These are phyloP conservation scores for Hericium coralloides DNA, from an alignment of 768 basidiomycete genomes.

Conservation along the genomic window DNA sequence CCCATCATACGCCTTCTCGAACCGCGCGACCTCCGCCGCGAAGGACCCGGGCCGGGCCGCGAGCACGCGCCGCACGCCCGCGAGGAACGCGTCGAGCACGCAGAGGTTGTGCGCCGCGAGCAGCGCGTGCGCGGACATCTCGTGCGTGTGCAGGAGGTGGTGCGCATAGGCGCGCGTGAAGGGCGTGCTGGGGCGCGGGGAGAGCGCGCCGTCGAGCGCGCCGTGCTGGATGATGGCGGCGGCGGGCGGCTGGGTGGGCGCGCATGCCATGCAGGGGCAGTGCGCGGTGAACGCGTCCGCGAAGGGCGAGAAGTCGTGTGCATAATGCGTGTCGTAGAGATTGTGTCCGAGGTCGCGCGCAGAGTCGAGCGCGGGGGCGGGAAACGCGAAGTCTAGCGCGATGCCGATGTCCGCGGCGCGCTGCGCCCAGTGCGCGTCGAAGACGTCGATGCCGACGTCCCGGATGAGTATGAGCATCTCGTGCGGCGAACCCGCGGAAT, in stretches of 20 bases:
- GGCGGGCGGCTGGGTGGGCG: conserved; percentile 11
- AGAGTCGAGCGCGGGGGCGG: conserved; percentile 23
- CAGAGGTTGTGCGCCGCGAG: conserved; percentile 69
- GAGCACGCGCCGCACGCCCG: conserved; percentile 38
- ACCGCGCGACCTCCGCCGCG: conserved; percentile 39
- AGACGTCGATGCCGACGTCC: conserved; percentile 63
- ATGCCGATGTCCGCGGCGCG: conserved; percentile 60
- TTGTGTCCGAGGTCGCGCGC: conserved; percentile 59
- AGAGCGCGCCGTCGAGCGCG: conserved; percentile 15
- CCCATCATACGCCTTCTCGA: conserved; percentile 45
- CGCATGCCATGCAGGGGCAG: conserved; percentile 21
- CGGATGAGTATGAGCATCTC: conserved; percentile 61
- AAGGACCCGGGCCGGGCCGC: conserved; percentile 19
- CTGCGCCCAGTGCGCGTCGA: conserved; percentile 69
- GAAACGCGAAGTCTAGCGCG: conserved; percentile 75
- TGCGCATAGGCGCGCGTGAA: conserved; percentile 64
- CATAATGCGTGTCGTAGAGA: conserved; percentile 50
- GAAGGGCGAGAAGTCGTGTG: conserved; percentile 50
- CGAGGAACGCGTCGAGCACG: conserved; percentile 58
- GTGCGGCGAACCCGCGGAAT: conserved; percentile 52
- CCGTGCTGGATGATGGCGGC: conserved; percentile 12
- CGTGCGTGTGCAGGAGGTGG: conserved; percentile 81
- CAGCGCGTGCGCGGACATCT: conserved; percentile 79
- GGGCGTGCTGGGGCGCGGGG: conserved; percentile 25
- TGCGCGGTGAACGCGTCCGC: conserved; percentile 37